Percentiles rank a stretch among this genome's conserved stretches.
Conservation (phyloP, 352 stramenopile genomes). For the Phytophthora sp. region DNA sequence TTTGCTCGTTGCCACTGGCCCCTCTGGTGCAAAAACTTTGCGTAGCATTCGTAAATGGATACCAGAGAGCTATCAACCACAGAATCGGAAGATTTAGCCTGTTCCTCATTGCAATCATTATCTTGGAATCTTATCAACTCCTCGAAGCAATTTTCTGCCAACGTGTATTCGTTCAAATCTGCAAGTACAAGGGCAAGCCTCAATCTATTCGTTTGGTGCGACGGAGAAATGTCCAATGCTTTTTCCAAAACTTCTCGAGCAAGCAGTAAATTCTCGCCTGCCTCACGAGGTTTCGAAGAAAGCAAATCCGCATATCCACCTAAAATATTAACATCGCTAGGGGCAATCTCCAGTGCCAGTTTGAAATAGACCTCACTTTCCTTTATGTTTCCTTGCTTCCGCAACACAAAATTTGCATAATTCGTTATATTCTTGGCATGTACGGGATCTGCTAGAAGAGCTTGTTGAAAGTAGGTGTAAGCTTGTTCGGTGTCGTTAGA, state of each 20-base stretch:
- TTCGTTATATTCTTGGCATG: slow-evolving; percentile 28
- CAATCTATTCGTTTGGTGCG: slow-evolving; percentile 24
- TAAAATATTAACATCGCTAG: slow-evolving; percentile 29
- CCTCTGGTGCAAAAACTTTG: slow-evolving; percentile 16
- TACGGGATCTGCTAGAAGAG: slow-evolving; percentile 20
- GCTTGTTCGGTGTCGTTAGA: slow-evolving; percentile 29
- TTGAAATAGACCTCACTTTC: slow-evolving; percentile 38
- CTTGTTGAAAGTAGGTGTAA: slow-evolving; percentile 27
- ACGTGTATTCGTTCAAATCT: slow-evolving; percentile 8
- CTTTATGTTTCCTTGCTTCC: slow-evolving; percentile 21
- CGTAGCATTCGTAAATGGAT: slow-evolving; percentile 20
- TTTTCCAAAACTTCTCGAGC: slow-evolving; percentile 30
- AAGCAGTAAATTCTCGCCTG: neutral
- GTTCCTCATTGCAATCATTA: neutral
- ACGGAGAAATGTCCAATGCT: slow-evolving; percentile 20
- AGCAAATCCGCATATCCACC: slow-evolving; percentile 45
- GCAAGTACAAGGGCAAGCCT: slow-evolving; percentile 21
- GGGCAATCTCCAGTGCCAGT: slow-evolving; percentile 22
- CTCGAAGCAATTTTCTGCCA: slow-evolving; percentile 16
- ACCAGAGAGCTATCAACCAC: no score
- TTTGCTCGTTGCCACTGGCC: slow-evolving; percentile 19
- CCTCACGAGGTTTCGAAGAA: neutral
- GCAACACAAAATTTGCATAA: slow-evolving; percentile 47
- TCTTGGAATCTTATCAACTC: slow-evolving; percentile 2
- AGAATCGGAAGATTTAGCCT: neutral